Evolutionary conservation across 75 land plant genomes (phyloP), one percentile per base, ranked within the genome.

Genomic region (Sequoia sempervirens): DNA sequence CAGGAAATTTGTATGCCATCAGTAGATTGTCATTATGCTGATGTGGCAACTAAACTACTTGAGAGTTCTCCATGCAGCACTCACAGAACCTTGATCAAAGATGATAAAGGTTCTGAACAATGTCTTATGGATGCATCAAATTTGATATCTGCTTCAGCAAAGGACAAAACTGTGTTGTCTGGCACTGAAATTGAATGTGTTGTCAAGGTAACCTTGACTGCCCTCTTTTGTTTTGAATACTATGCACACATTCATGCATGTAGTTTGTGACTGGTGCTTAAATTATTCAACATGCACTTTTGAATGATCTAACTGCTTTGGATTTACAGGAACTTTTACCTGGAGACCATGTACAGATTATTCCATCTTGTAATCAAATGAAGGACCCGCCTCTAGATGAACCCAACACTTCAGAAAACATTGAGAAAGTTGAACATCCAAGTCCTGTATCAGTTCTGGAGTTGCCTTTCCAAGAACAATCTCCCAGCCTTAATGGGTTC

Each of bases 401-500:
- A 78, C 23, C 50, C 50, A 45, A 23, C 41, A n/a, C 14, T 45
- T 78, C 50, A 43, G 30, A 78, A 78, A 45, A 2, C 84, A 87
- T 81, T n/a, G 82, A 80, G 81, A 84, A 85, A 37, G 61, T 58
- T 80, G 93, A 87, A 69, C 89, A 93, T 84, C 85, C 92, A 72
- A 97, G 98, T 68, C 98, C 95, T 52, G 84, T 96, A 38, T 94
- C 95, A 72, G 88, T 92, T 68, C 84, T 96, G 56, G 98, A 95
- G 18, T 66, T 89, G 2, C 84, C 89, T 81, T 82, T 86, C n/a
- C 66, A 85, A 52, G 95, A 96, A 40, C 92, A 89, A 38, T 72
- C 88, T 46, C 64, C 87, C 34, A 80, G 89, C 4, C 82, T 90
- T 12, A 83, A 82, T 4, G 86, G 79, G 52, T 95, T 91, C 30